A percentile compares a stretch with the other conserved stretches of the same genome.
Evolutionary conservation across 768 basidiomycete species (phyloP).

Genomic region (Harrya chromipes): DNA sequence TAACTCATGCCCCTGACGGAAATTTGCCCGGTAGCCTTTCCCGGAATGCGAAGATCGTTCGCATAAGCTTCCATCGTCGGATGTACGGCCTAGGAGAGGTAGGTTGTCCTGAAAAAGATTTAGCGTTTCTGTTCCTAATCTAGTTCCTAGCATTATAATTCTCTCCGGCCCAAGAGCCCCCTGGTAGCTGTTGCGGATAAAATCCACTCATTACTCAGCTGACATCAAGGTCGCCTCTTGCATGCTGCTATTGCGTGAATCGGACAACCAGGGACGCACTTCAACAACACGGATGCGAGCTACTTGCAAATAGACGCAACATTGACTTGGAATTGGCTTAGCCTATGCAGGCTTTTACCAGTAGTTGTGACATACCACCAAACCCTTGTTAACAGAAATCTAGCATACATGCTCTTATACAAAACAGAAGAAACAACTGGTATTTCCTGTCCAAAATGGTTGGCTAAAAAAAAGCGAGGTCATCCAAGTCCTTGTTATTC

Average conservation of each 20-base stretch:
- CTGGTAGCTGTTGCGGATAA: conserved; percentile 29
- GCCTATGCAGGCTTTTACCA: background rate
- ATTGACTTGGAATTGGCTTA: background rate
- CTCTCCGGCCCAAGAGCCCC: conserved; percentile 56
- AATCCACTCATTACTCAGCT: conserved; percentile 30
- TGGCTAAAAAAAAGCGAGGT: conserved; percentile 54
- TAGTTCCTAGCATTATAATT: conserved; percentile 76
- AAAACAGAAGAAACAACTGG: background rate
- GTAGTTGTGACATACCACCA: conserved; percentile 9
- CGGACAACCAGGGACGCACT: background rate
- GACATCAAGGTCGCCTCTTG: background rate
- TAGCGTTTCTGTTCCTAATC: conserved; percentile 3
- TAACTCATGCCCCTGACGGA: conserved; percentile 69
- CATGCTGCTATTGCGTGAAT: background rate
- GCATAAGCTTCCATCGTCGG: conserved; percentile 88
- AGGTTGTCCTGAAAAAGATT: conserved; percentile 24
- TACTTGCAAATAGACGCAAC: too few species aligned
- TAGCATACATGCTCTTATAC: conserved; percentile 2
- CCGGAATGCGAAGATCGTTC: conserved; percentile 42
- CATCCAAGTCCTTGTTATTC: conserved; percentile 55
- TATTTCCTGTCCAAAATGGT: background rate
- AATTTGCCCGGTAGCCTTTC: conserved; percentile 24
- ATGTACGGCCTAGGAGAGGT: conserved; percentile 98
- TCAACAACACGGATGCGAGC: too few species aligned
- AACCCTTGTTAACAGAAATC: background rate